Evolutionary conservation across 179 eudicot genomes (phyloP), one percentile per base, ranked within the genome.

Genomic region (Actinidia arguta): DNA sequence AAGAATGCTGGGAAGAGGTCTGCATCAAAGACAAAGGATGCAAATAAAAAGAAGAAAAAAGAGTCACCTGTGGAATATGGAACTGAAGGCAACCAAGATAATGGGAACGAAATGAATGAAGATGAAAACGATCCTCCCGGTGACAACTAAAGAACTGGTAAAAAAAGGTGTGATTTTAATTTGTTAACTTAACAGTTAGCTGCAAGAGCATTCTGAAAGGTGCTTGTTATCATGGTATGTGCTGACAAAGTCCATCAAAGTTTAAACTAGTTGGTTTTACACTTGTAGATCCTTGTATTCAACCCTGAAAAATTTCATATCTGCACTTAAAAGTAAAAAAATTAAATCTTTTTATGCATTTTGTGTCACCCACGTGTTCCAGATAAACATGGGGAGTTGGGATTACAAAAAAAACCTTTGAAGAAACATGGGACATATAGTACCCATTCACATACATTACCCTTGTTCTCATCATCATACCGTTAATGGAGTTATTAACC

Each of bases 1-100:
- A 78, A 78, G 71, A 78, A 78, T 78, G 80, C 80, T 16, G 25
- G 44, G 63, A 78, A 25, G 58, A 78, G 24, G 25, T 78, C 80
- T 8, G 71, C 80, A 22, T 78, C 56, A 14, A 78, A 78, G 80
- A 44, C 55, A 25, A 78, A 78, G 46, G 80, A 78, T 61, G 56
- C 56, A 6, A 62, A 5, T 78, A 78, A 25, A 18, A 78, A 78
- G 72, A 78, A 63, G 71, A 47, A 46, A 62, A 62, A 78, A 36
- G 80, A 62, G 58, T 46, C 71, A 14, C 58, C 71, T 16, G 72
- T 44, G 69, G 80, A 78, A 25, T 46, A 63, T 25, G 80, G 80
- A 78, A 72, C 14, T 62, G 72, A 62, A 61, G 80, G 47, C 25
- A 46, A 24, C 16, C 80, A 62, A 63, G 80, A 24, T 47, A 4